phyloP scores from a whole-genome alignment of 106 monocot genomes.

The Dactylorhiza incarnata region DNA sequence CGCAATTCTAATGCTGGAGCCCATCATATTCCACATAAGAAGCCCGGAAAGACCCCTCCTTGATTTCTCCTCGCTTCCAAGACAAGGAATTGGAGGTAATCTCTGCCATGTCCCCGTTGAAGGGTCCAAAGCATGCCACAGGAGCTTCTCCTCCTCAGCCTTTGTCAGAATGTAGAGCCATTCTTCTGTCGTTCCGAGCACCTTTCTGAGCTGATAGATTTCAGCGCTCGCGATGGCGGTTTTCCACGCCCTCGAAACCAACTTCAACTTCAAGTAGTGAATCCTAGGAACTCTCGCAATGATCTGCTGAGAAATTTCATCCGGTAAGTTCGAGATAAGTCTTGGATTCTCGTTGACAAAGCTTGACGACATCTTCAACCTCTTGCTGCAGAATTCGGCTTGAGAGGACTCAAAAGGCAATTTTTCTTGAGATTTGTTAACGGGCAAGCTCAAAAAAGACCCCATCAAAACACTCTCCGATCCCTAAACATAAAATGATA shows the following conservation, averaged over 20 bases:
- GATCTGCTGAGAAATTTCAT: slow-evolving; percentile 62
- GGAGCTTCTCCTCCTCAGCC: slow-evolving; percentile 35
- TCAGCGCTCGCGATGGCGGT: slow-evolving; percentile 50
- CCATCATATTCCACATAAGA: slow-evolving; percentile 44
- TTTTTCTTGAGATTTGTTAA: not conserved
- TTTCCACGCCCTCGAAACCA: slow-evolving; percentile 56
- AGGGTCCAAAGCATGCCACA: slow-evolving; percentile 83
- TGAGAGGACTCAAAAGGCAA: not conserved
- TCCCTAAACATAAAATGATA: not conserved
- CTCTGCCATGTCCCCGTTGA: slow-evolving; percentile 52
- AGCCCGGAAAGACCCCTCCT: slow-evolving; percentile 24
- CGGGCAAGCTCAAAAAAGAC: slow-evolving; percentile 33
- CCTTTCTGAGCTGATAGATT: slow-evolving; percentile 55
- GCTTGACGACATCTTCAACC: slow-evolving; percentile 36
- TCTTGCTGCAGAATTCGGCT: slow-evolving; percentile 29
- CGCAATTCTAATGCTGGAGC: slow-evolving; percentile 46
- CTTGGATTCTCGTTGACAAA: slow-evolving; percentile 23
- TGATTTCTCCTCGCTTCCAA: slow-evolving; percentile 37
- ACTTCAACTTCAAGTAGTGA: slow-evolving; percentile 39
- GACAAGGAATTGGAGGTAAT: slow-evolving; percentile 67
- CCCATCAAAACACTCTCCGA: slow-evolving; percentile 25
- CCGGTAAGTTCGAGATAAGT: slow-evolving; percentile 56
- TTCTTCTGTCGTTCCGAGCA: slow-evolving; percentile 60
- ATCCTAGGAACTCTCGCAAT: slow-evolving; percentile 18
- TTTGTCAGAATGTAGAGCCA: slow-evolving; percentile 79